Conservation (phyloP, 2,329 filamentous ascomycete species). For the Scleromitrula shiraiana region DNA sequence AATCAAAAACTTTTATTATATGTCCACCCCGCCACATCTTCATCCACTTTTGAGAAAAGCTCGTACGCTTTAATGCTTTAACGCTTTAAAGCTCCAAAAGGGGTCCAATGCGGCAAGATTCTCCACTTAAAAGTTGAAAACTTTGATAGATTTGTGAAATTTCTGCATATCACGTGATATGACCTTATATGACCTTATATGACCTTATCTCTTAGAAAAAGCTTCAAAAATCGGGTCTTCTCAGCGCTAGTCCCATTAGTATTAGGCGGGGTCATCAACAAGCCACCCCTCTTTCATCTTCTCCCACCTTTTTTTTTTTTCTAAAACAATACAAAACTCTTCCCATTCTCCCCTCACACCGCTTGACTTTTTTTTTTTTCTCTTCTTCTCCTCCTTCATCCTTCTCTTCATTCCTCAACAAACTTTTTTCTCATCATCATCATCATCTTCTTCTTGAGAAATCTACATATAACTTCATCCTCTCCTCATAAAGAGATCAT, state of each 20-base stretch:
- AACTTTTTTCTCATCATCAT: background rate
- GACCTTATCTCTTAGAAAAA: no score
- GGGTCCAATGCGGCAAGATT: no score
- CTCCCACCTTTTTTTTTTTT: background rate
- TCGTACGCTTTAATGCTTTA: no score
- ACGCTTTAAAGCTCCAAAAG: no score
- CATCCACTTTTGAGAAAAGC: no score
- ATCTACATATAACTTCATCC: no score
- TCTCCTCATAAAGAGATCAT: background rate
- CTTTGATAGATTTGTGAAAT: background rate
- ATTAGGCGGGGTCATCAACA: no score
- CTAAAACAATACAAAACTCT: background rate
- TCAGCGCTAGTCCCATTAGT: conserved; percentile 3
- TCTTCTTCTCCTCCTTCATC: background rate
- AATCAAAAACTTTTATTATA: no score
- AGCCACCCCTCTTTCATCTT: background rate
- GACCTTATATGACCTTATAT: background rate
- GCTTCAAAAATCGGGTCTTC: no score
- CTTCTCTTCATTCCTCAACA: background rate
- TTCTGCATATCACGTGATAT: conserved; percentile 6
- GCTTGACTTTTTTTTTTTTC: conserved; percentile 2
- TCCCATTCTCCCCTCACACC: conserved; percentile 7
- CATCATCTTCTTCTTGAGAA: background rate
- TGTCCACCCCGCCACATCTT: no score
- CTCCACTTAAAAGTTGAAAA: no score